phyloP scores from a whole-genome alignment of 371 early-diverging fungal genomes.

The Cokeromyces recurvatus region DNA sequence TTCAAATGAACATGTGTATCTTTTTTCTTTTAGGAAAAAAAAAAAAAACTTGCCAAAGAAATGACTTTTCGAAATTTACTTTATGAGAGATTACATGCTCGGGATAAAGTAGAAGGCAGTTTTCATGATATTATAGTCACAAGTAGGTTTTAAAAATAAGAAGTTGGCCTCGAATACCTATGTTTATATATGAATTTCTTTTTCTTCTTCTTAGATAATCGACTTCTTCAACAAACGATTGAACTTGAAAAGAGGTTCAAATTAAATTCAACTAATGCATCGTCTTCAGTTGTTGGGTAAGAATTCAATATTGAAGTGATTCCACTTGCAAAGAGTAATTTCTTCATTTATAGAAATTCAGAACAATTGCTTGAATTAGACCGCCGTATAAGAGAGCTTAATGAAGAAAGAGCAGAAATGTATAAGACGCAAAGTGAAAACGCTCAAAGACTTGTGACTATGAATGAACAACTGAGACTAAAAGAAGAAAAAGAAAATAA shows the following conservation, averaged over 20 bases:
- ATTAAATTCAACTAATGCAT: constrained; percentile 1
- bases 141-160: no score
- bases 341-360: background rate
- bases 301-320: background rate
- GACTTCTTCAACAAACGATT: constrained; percentile 21
- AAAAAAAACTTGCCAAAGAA: no score
- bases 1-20: no score
- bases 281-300: background rate
- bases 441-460: constrained; percentile 82
- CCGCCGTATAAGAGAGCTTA: constrained; percentile 64
- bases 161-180: no score
- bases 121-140: no score
- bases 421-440: constrained; percentile 90
- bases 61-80: no score
- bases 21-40: no score
- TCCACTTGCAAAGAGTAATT: no score
- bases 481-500: constrained; percentile 62
- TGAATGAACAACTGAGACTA: constrained; percentile 72
- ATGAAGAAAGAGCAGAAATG: constrained; percentile 84
- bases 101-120: no score
- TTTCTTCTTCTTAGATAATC: no score
- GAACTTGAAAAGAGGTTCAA: constrained; percentile 18
- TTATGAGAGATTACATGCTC: no score
- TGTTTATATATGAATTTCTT: no score
- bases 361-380: constrained; percentile 66